Conservation (phyloP, 2,329 filamentous ascomycete genomes). For the Cadophora gregata region DNA sequence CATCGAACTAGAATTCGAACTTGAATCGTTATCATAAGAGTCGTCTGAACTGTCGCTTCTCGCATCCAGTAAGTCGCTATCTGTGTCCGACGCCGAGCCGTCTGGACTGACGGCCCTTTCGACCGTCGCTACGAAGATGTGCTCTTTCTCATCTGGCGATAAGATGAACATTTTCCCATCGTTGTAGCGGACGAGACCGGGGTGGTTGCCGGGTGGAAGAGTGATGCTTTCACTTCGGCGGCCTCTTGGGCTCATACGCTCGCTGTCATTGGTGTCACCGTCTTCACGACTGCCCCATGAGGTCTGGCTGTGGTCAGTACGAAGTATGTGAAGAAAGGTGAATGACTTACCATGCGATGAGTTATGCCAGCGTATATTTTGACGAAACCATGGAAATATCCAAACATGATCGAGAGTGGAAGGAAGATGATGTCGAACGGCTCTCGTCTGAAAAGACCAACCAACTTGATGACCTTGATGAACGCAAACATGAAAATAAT, state of each 20-base stretch:
- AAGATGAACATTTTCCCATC: conserved; percentile 44
- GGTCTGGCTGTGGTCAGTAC: conserved; percentile 62
- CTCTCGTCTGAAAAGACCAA: conserved; percentile 85
- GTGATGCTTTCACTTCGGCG: conserved; percentile 48
- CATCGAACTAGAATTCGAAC: conserved; percentile 30
- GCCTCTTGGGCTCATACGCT: conserved; percentile 53
- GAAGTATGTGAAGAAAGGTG: background rate
- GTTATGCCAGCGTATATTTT: conserved; percentile 89
- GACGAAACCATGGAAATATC: conserved; percentile 90
- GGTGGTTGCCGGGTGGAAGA: conserved; percentile 51
- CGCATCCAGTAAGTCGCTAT: conserved; percentile 9
- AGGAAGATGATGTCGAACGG: conserved; percentile 81
- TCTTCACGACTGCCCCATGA: conserved; percentile 95
- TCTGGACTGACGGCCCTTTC: conserved; percentile 17
- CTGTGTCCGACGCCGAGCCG: conserved; percentile 28
- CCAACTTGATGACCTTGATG: conserved; percentile 89
- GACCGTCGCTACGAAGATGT: background rate
- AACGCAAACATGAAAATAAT: conserved; percentile 76
- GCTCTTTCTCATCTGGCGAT: conserved; percentile 13
- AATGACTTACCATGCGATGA: conserved; percentile 75
- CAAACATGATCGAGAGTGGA: conserved; percentile 86
- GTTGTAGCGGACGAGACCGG: conserved; percentile 52
- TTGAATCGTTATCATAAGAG: conserved; percentile 38
- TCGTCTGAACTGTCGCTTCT: conserved; percentile 22
- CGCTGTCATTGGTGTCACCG: conserved; percentile 81